Base-by-base conservation (phyloP, 1,284 basidiomycete genomes). In the Moniliella sp. region DNA sequence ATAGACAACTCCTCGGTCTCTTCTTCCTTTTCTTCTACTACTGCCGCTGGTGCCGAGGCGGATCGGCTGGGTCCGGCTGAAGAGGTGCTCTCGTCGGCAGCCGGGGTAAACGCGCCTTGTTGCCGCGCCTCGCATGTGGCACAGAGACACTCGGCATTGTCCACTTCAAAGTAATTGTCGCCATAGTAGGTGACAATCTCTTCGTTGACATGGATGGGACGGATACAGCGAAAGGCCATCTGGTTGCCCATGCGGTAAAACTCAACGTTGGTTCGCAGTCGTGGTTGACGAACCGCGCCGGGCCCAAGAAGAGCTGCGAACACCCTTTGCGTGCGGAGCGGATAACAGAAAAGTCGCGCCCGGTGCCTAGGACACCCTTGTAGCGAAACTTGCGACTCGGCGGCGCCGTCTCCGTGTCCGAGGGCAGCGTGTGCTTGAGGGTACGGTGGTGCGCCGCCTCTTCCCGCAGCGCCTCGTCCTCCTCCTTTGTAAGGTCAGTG, bases 231-330 rank as follows among this genome's bases (percentile, higher is more conserved):
- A 64, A 88, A 88, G 15, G 78, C 77, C 63, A 88, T 83, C 57
- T 79, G 79, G 50, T 72, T 70, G 23, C 80, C 81, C 62, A 78
- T 74, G 32, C 80, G 74, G 57, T 82, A 78, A 33, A 84, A 69
- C 49, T 83, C 77, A 36, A 75, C 77, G 57, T 86, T 84, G 83
- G 78, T 37, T 80, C 72, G 61, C 82, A 86, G 57, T 86, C 82
- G 55, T 86, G 81, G 57, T 88, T 88, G 40, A 86, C 80, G 64
- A 88, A 88, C 45, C 82, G 74, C 56, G 83, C 83, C 30, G 82
- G 82, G 2, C 82, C 83, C 45, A 88, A 66, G 64, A 88, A 77
- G 44, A 88, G 67, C 65, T 84, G 78, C 50, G 82, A 83, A 65
- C 79, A 81, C 64, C 81, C 79, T 67, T 80, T 75, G 51, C 78